Evolutionary conservation across 306 rosid species (phyloP).

Genomic region (Sicyos edulis): DNA sequence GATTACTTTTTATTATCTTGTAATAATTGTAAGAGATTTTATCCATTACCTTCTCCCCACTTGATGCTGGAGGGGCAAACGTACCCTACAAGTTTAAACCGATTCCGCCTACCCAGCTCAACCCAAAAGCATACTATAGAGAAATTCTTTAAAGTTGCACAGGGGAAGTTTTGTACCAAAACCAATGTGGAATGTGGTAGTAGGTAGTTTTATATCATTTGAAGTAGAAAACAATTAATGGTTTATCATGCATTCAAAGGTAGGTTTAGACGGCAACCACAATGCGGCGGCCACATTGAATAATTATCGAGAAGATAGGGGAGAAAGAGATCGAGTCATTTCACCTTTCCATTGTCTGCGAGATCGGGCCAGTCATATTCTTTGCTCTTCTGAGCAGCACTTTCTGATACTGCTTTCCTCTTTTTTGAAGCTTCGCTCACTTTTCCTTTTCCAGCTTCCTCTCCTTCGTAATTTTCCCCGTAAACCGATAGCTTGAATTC

Average conservation of each 20-base stretch:
- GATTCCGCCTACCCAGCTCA: not conserved
- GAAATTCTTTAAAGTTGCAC: not conserved
- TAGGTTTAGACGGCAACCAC: no score
- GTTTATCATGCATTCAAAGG: not conserved
- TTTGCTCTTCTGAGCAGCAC: slow-evolving; percentile 51
- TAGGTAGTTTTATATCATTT: not conserved
- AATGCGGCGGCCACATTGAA: not conserved
- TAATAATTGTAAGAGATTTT: no score
- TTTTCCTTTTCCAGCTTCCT: slow-evolving; percentile 38
- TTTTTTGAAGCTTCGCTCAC: slow-evolving; percentile 54
- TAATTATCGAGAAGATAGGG: not conserved
- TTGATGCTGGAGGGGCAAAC: no score
- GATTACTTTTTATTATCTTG: no score
- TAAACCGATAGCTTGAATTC: slow-evolving; percentile 74
- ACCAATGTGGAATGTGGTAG: not conserved
- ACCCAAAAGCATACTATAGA: not conserved
- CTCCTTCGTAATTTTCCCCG: slow-evolving; percentile 68
- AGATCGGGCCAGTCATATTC: slow-evolving; percentile 70
- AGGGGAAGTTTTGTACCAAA: not conserved
- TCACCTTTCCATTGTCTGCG: slow-evolving; percentile 84
- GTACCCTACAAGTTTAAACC: not conserved
- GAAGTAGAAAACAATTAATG: not conserved
- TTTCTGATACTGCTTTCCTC: slow-evolving; percentile 57
- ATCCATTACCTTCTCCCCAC: no score
- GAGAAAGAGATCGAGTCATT: not conserved